A percentile compares a stretch with the other conserved stretches of the same genome.
Conservation (phyloP, 371 early-diverging fungal species). For the Mycotypha africana region DNA sequence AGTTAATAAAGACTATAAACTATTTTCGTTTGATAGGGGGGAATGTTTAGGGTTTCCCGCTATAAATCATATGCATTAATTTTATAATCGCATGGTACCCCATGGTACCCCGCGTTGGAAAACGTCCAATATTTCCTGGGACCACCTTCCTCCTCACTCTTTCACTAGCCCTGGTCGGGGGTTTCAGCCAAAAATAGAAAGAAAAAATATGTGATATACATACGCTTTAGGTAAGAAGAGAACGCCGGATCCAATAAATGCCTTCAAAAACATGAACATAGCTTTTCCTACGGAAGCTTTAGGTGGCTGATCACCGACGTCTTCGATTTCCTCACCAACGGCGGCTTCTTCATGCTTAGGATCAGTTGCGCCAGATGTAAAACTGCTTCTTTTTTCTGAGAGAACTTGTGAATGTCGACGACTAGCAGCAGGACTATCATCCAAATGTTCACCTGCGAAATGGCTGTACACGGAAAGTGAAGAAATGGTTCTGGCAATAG, state of each 20-base stretch:
- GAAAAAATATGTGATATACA: conserved; percentile 6
- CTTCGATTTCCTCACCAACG: conserved; percentile 4
- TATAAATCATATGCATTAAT: too few species aligned
- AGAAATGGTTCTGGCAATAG: conserved; percentile 21
- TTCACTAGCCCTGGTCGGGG: too few species aligned
- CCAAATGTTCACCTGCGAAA: conserved; percentile 29
- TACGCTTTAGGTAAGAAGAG: conserved; percentile 66
- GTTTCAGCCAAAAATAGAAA: too few species aligned
- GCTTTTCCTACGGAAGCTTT: conserved; percentile 62
- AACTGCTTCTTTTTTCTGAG: too few species aligned
- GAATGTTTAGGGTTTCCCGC: neutral
- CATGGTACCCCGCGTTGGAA: too few species aligned
- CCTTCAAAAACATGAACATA: conserved; percentile 72
- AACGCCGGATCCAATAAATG: conserved; percentile 73
- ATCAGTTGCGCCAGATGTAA: too few species aligned
- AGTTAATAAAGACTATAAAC: too few species aligned
- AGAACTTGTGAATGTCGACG: neutral
- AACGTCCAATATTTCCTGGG: too few species aligned
- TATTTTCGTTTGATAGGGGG: too few species aligned
- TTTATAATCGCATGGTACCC: neutral
- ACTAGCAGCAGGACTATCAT: conserved; percentile 3
- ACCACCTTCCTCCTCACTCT: too few species aligned
- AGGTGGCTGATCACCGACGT: conserved; percentile 11
- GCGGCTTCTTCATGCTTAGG: conserved; percentile 11
- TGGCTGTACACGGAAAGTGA: conserved; percentile 26